Evolutionary conservation across 306 rosid genomes (phyloP).

Genomic region (Dryas alaskensis): DNA sequence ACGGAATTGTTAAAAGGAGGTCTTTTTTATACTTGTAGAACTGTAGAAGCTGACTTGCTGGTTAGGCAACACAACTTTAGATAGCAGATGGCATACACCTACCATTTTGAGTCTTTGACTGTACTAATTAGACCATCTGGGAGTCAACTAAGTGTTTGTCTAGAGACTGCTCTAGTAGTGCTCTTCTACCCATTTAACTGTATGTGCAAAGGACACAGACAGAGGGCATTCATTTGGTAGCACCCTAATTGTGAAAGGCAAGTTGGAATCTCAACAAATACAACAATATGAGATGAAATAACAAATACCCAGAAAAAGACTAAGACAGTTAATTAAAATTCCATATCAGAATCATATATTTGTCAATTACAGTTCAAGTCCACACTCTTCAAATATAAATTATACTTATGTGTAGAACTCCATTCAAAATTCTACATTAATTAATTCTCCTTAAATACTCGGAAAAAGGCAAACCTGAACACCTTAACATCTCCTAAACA

Average conservation of each 20-base stretch:
- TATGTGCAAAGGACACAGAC: too few species aligned
- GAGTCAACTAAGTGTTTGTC: too few species aligned
- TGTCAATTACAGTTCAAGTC: slow-evolving; percentile 3
- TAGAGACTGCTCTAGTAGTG: too few species aligned
- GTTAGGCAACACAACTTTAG: too few species aligned
- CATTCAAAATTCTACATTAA: background rate
- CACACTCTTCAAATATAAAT: background rate
- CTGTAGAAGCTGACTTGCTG: too few species aligned
- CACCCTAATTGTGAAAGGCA: too few species aligned
- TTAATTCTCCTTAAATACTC: background rate
- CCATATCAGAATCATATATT: background rate
- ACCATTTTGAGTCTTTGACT: too few species aligned
- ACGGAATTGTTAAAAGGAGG: slow-evolving; percentile 23
- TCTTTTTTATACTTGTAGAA: too few species aligned
- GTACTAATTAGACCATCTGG: too few species aligned
- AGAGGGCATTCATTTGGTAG: too few species aligned
- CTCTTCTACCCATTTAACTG: too few species aligned
- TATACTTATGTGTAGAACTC: background rate
- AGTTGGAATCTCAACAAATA: background rate
- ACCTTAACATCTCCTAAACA: background rate
- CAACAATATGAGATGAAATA: background rate
- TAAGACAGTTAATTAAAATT: background rate
- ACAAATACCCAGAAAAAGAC: background rate
- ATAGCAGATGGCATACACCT: too few species aligned
- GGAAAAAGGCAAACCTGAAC: background rate